A percentile compares a stretch with the other conserved stretches of the same genome.
Evolutionary conservation across 1,284 basidiomycete genomes (phyloP).

Genomic region (Ceraceosorus guamensis): DNA sequence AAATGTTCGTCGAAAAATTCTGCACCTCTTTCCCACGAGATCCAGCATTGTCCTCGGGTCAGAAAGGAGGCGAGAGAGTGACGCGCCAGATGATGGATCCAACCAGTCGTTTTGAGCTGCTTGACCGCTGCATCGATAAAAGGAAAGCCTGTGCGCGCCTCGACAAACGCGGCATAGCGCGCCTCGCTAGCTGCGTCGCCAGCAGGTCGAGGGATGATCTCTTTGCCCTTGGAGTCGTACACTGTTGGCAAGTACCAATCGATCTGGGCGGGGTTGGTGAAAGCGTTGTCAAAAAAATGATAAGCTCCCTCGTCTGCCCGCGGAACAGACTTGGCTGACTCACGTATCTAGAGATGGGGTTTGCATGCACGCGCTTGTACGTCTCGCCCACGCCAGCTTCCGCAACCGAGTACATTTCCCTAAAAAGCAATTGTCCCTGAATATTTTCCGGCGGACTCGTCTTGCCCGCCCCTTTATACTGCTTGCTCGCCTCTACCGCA

Average conservation of each 20-base stretch:
- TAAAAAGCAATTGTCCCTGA: slow-evolving; percentile 50
- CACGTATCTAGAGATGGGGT: slow-evolving; percentile 48
- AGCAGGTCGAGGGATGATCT: slow-evolving; percentile 49
- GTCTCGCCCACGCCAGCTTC: slow-evolving; percentile 49
- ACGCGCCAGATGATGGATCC: slow-evolving; percentile 52
- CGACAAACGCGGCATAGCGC: slow-evolving; percentile 50
- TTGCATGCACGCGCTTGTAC: slow-evolving; percentile 51
- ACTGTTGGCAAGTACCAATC: slow-evolving; percentile 52
- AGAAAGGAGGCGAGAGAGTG: slow-evolving; percentile 57
- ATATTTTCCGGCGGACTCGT: slow-evolving; percentile 27
- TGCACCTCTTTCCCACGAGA: slow-evolving; percentile 56
- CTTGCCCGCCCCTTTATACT: slow-evolving; percentile 30
- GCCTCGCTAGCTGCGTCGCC: slow-evolving; percentile 50
- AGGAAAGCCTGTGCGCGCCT: slow-evolving; percentile 54
- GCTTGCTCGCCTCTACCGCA: slow-evolving; percentile 22
- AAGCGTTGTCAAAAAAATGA: too few relatives aligned
- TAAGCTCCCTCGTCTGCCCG: too few relatives aligned
- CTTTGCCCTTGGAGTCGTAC: slow-evolving; percentile 49
- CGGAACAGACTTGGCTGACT: not conserved
- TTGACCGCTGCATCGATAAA: slow-evolving; percentile 55
- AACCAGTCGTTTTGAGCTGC: slow-evolving; percentile 51
- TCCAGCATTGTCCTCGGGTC: slow-evolving; percentile 56
- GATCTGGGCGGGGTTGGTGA: too few relatives aligned
- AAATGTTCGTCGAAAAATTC: slow-evolving; percentile 54
- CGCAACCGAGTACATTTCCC: slow-evolving; percentile 53